These are phyloP conservation scores for Nannochloropsis salina DNA, from an alignment of 108 stramenopile genomes.

Conservation along the genomic window DNA sequence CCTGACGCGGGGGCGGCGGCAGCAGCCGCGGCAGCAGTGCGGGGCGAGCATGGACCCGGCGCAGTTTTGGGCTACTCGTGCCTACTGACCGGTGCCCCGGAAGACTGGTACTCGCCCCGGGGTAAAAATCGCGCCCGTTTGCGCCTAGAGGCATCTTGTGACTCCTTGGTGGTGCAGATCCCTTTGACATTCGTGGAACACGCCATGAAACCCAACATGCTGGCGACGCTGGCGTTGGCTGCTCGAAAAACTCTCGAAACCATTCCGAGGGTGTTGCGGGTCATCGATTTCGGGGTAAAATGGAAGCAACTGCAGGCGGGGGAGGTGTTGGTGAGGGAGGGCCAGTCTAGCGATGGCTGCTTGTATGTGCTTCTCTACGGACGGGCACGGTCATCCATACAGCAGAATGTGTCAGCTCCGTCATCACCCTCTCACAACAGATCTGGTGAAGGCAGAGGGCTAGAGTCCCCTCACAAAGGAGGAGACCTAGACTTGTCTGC, in stretches of 20 bases:
- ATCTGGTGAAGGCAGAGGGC: too few relatives aligned
- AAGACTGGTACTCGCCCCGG: background rate
- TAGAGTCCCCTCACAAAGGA: background rate
- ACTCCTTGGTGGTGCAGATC: background rate
- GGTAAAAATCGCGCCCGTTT: background rate
- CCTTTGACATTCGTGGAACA: background rate
- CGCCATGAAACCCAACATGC: background rate
- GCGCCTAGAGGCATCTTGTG: slow-evolving; percentile 3
- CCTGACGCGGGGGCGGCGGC: background rate
- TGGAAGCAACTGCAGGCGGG: slow-evolving; percentile 14
- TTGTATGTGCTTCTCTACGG: slow-evolving; percentile 4
- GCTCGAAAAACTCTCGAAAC: slow-evolving; percentile 9
- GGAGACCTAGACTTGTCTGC: background rate
- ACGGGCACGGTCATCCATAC: slow-evolving; percentile 4
- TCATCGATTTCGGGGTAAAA: background rate
- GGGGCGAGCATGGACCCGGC: background rate
- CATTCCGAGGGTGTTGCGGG: slow-evolving; percentile 5
- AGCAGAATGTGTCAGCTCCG: background rate
- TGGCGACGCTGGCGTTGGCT: background rate
- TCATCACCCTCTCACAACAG: background rate
- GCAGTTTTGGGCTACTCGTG: slow-evolving; percentile 7
- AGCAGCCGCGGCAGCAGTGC: background rate
- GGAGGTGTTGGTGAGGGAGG: background rate
- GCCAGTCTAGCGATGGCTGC: slow-evolving; percentile 5
- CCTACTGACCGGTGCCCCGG: slow-evolving; percentile 8